These are phyloP conservation scores for Coniferiporia sulphurascens DNA, from an alignment of 1,284 basidiomycete genomes.

Conservation along the genomic window DNA sequence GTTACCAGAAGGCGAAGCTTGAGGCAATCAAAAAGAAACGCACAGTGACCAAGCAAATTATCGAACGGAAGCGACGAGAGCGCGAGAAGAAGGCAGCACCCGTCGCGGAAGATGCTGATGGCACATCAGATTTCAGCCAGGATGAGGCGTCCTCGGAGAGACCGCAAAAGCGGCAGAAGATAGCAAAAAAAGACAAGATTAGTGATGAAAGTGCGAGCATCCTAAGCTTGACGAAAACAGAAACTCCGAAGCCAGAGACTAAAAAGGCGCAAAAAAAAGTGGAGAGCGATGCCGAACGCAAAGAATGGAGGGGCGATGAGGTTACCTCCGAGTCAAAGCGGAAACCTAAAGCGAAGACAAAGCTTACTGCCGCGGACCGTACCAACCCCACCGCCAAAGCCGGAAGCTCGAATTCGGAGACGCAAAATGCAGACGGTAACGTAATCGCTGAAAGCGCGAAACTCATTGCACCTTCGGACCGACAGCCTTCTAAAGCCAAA, in stretches of 20 bases:
- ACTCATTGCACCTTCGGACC: not conserved
- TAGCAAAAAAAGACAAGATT: constrained; percentile 4
- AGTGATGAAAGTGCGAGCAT: not conserved
- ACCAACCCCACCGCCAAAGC: not conserved
- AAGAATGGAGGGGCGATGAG: not conserved
- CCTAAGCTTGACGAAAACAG: too few relatives aligned
- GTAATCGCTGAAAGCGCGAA: not conserved
- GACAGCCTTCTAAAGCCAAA: not conserved
- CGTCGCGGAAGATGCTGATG: not conserved
- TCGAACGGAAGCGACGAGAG: constrained; percentile 16
- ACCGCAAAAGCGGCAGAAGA: constrained; percentile 29
- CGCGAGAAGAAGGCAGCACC: not conserved
- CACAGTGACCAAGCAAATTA: constrained; percentile 32
- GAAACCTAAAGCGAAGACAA: not conserved
- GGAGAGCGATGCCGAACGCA: not conserved
- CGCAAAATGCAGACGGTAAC: not conserved
- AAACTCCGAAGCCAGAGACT: not conserved
- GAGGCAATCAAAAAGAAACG: constrained; percentile 36
- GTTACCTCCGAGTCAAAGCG: not conserved
- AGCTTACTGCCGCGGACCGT: too few relatives aligned
- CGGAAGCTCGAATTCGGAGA: not conserved
- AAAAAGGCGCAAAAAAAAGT: not conserved
- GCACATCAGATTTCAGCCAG: constrained; percentile 17
- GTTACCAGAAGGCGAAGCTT: constrained; percentile 38
- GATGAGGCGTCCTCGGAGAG: constrained; percentile 14